Percentiles rank a stretch among this genome's conserved stretches.
Conservation (phyloP, 2,329 filamentous ascomycete genomes). For the Penicillium rolfsii region DNA sequence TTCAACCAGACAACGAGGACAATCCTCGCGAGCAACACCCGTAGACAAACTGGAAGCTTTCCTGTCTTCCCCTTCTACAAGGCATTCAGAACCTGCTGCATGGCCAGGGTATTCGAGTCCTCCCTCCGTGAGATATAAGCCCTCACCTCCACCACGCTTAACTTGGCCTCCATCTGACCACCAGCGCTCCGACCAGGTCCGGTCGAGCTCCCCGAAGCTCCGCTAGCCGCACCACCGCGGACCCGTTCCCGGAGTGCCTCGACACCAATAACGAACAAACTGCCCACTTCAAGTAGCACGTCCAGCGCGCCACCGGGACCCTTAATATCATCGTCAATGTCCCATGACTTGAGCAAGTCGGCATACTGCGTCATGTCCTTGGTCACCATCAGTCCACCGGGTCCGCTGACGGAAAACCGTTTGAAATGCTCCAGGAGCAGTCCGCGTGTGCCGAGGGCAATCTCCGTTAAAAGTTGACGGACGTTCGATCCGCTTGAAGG, state of each 20-base stretch:
- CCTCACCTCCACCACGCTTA: slow-evolving; percentile 61
- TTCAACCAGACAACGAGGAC: neutral
- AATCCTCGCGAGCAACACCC: neutral
- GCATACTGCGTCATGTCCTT: slow-evolving; percentile 96
- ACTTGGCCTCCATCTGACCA: slow-evolving; percentile 52
- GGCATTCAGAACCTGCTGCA: slow-evolving; percentile 78
- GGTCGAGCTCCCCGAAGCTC: slow-evolving; percentile 50
- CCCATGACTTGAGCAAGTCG: slow-evolving; percentile 81
- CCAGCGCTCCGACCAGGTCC: slow-evolving; percentile 37
- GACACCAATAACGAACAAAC: slow-evolving; percentile 88
- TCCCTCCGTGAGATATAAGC: slow-evolving; percentile 84
- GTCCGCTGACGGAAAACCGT: slow-evolving; percentile 88
- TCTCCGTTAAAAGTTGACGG: slow-evolving; percentile 78
- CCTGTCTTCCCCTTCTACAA: slow-evolving; percentile 50
- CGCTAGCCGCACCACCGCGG: slow-evolving; percentile 58
- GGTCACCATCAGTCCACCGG: slow-evolving; percentile 90
- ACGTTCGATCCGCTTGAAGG: slow-evolving; percentile 70
- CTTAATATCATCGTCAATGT: slow-evolving; percentile 65
- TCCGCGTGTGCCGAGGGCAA: slow-evolving; percentile 75
- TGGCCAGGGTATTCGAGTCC: slow-evolving; percentile 76
- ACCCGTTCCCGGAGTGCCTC: slow-evolving; percentile 75
- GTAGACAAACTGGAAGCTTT: neutral
- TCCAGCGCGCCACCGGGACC: slow-evolving; percentile 66
- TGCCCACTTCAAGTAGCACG: slow-evolving; percentile 88
- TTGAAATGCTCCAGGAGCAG: slow-evolving; percentile 92